Evolutionary conservation across 2,329 filamentous ascomycete genomes (phyloP).

Genomic region (Beauveria sp.): DNA sequence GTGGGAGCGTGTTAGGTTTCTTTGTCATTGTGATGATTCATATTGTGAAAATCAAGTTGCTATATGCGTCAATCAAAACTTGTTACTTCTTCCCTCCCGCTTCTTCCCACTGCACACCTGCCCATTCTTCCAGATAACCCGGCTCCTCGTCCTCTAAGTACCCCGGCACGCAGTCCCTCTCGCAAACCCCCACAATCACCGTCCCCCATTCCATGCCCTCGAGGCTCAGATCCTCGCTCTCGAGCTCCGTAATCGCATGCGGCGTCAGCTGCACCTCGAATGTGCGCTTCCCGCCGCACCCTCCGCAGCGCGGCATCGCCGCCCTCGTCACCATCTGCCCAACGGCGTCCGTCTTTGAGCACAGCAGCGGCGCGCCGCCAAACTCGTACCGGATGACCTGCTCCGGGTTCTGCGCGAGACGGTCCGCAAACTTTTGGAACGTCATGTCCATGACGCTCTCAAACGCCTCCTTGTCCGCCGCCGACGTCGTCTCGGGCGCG

Average conservation of each 20-base stretch:
- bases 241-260: conserved; percentile 81
- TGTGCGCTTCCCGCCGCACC: conserved; percentile 65
- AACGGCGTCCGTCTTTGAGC: conserved; percentile 67
- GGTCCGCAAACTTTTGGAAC: conserved; percentile 74
- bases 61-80: background rate
- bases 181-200: conserved; percentile 78
- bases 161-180: conserved; percentile 62
- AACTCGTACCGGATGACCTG: conserved; percentile 79
- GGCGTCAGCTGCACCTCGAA: conserved; percentile 94
- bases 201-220: conserved; percentile 99
- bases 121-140: conserved; percentile 90
- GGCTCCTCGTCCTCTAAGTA: conserved; percentile 53
- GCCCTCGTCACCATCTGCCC: conserved; percentile 50
- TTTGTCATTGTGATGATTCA: conserved; percentile 14
- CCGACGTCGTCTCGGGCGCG: conserved; percentile 28
- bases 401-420: conserved; percentile 71
- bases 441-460: conserved; percentile 67
- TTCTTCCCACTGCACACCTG: conserved; percentile 98
- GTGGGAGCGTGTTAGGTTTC: background rate
- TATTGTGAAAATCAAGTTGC: conserved; percentile 17
- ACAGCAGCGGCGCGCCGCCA: conserved; percentile 65
- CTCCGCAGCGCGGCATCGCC: conserved; percentile 65
- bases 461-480: conserved; percentile 62
- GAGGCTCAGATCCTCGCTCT: conserved; percentile 62
- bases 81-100: conserved; percentile 32